Evolutionary conservation across 331 rosid genomes (phyloP).

Genomic region (Quercus phellos): DNA sequence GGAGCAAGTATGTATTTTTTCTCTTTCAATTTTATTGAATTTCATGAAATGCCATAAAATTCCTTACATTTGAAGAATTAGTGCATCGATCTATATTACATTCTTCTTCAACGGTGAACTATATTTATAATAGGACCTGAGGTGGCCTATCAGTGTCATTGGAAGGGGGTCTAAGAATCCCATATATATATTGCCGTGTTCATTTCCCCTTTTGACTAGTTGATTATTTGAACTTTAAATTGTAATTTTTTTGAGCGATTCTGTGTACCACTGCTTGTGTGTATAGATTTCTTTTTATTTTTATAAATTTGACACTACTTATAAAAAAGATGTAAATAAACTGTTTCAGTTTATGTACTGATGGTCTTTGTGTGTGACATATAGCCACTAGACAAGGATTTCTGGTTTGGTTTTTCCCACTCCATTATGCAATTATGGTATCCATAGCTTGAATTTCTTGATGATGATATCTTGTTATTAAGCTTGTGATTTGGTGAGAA

Average conservation of each 20-base stretch:
- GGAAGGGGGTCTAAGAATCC: too few relatives aligned
- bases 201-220: too few relatives aligned
- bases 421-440: background rate
- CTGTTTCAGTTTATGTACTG: too few relatives aligned
- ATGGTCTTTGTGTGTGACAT: background rate
- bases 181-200: too few relatives aligned
- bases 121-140: background rate
- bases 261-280: too few relatives aligned
- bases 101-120: background rate
- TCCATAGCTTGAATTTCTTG: background rate
- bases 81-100: background rate
- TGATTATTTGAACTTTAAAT: too few relatives aligned
- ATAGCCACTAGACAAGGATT: background rate
- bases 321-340: too few relatives aligned
- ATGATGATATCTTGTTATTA: background rate
- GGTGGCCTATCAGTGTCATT: background rate
- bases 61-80: background rate
- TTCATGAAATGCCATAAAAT: background rate
- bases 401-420: background rate
- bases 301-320: too few relatives aligned
- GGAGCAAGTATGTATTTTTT: constrained; percentile 61
- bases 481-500: too few relatives aligned
- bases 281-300: too few relatives aligned
- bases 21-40: background rate
- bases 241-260: too few relatives aligned